A percentile compares a stretch with the other conserved stretches of the same genome.
phyloP scores from a whole-genome alignment of 192 early-diverging fungal species.

The Linnemannia hyalina region DNA sequence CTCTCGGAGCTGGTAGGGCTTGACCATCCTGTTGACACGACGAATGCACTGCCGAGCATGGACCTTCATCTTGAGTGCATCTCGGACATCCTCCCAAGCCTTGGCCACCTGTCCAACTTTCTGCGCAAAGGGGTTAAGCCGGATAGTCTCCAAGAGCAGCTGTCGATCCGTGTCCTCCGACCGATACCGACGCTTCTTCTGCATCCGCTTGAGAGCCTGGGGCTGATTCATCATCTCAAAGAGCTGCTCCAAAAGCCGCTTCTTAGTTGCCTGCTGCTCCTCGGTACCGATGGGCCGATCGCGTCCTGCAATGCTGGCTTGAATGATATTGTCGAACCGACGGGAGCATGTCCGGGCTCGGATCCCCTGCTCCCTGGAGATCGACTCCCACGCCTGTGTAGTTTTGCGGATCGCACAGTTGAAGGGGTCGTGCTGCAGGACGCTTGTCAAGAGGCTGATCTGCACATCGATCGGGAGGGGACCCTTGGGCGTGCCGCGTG shows the following conservation, averaged over 20 bases:
- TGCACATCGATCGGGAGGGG: constrained; percentile 49
- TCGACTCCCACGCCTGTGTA: constrained; percentile 50
- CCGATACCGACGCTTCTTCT: constrained; percentile 52
- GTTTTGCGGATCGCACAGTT: constrained; percentile 55
- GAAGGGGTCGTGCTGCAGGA: constrained; percentile 50
- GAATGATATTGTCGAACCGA: constrained; percentile 53
- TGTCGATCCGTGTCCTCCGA: constrained; percentile 52
- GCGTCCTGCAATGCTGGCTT: constrained; percentile 49
- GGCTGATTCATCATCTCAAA: constrained; percentile 57
- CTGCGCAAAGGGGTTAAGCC: constrained; percentile 51
- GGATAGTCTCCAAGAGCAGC: constrained; percentile 36
- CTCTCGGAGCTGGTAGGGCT: constrained; percentile 51
- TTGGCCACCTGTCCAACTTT: constrained; percentile 54
- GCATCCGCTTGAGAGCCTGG: constrained; percentile 49
- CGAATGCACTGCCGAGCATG: constrained; percentile 53
- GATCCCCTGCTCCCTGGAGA: constrained; percentile 45
- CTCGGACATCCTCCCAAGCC: constrained; percentile 54
- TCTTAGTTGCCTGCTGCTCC: constrained; percentile 46
- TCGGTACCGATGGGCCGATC: constrained; percentile 45
- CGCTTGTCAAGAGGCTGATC: constrained; percentile 38
- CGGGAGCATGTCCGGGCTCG: constrained; percentile 49
- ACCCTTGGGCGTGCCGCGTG: constrained; percentile 53
- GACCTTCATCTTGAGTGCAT: constrained; percentile 53
- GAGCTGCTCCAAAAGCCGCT: constrained; percentile 40
- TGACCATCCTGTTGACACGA: constrained; percentile 51